Base-by-base conservation (phyloP, 2,329 filamentous ascomycete species). In the Sordariomycetes sp. region DNA sequence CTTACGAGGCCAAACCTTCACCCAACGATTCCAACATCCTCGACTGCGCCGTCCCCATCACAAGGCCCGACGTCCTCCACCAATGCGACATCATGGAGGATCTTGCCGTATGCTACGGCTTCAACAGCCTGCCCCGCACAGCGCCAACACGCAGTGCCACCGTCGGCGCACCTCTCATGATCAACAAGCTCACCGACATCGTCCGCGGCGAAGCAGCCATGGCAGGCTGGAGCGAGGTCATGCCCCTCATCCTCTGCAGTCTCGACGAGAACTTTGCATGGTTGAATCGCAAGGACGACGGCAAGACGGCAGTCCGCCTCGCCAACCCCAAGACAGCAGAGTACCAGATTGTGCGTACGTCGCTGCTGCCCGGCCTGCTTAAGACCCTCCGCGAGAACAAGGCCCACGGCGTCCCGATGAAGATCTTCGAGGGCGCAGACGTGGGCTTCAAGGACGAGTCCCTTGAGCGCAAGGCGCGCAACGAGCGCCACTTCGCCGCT, bases 41-140 rank as follows among this genome's bases (percentile, higher is more conserved):
- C 39, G 82, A 93, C 49, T 79, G 96, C 19, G 72, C 80, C 23
- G 75, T 96, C 17, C 92, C 92, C 8, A 77, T 88, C 21, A 96
- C 88, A 30, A 78, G 92, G 42, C 90, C 92, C 31, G 92, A 98
- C 57, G 82, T 98, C 27, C 78, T 98, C 21, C 92, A 98, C 59
- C 84, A 95, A 54, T 93, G 87, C 49, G 92, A 98, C 55, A 85
- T 98, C 46, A 98, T 98, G 90, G 92, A 98, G 64, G 93, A 98
- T 54, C 80, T 93, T 15, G 92, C 87, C 26, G 92, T 98, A 44
- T 87, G 86, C 34, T 95, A 96, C 58, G 92, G 93, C 44, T 98
- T 94, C 74, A 98, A 98, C 70, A 86, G 84, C 42, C 79, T 98
- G 14, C 88, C 90, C 2, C 81, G 87, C 34, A 79, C 82, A 32